Conservation (phyloP, 352 stramenopile species). For the Pythium periplocum region DNA sequence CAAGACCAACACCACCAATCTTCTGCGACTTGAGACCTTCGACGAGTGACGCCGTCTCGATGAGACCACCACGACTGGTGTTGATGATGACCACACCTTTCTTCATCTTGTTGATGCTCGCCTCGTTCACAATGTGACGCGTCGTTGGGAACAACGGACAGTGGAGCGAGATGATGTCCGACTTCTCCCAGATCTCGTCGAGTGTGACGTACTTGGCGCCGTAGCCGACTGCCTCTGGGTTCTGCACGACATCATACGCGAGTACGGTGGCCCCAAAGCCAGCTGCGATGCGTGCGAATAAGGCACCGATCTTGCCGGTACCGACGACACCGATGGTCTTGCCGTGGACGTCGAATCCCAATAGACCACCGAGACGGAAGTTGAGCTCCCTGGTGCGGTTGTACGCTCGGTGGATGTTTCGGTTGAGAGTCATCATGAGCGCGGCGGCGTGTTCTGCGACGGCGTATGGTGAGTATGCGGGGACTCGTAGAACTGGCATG, state of each 20-base stretch:
- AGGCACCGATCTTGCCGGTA: conserved; percentile 47
- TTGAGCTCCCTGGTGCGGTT: conserved; percentile 74
- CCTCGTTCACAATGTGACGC: conserved; percentile 78
- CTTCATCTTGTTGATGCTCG: conserved; percentile 86
- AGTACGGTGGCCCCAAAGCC: conserved; percentile 35
- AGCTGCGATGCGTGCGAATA: conserved; percentile 41
- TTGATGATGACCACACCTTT: conserved; percentile 89
- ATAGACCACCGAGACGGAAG: conserved; percentile 54
- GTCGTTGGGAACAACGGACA: conserved; percentile 80
- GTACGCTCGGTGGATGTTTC: conserved; percentile 71
- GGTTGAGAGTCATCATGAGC: conserved; percentile 80
- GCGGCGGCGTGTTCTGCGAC: conserved; percentile 72
- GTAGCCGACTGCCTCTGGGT: conserved; percentile 32
- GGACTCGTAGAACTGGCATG: conserved; percentile 57
- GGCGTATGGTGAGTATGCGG: conserved; percentile 77
- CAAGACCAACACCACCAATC: conserved; percentile 72
- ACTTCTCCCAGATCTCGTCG: conserved; percentile 57
- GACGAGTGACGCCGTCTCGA: conserved; percentile 82
- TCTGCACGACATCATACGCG: conserved; percentile 62
- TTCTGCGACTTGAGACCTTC: conserved; percentile 72
- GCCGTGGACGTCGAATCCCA: conserved; percentile 63
- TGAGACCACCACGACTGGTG: conserved; percentile 80
- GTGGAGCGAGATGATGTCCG: conserved; percentile 87
- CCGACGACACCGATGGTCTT: conserved; percentile 69
- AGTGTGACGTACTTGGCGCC: conserved; percentile 48